Base-by-base conservation (phyloP, 768 basidiomycete genomes). In the Suillus variegatus region DNA sequence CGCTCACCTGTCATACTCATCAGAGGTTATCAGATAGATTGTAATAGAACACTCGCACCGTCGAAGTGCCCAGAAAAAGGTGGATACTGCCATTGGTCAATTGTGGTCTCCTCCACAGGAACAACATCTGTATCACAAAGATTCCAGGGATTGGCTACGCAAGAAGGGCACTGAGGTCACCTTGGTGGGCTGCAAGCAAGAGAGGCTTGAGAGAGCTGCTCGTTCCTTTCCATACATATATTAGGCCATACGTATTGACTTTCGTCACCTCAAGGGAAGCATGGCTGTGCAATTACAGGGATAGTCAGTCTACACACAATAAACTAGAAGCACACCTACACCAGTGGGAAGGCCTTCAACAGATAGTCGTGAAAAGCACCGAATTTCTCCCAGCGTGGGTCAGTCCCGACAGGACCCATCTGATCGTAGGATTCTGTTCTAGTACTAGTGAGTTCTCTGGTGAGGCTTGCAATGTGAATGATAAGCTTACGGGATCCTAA, bases 51-150 rank as follows among this genome's bases (percentile, higher is more conserved):
- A 62, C 63, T 28, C 60, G 54, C 36, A 82, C 87, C 87, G 66
- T 88, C 87, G 67, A 80, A 88, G 63, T 82, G 71, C 0, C 90
- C 90, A 35, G 86, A 88, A 71, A 85, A 91, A 3, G 89, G 87
- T 4, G 88, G 86, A 64, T 87, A 69, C 6, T 73, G 80, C 90
- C 90, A 91, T 65, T 83, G 74, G 65, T 82, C 80, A 22, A 84
- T 75, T 0, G 88, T 88, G 5, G 78, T 76, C 3, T 83, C 81
- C 28, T 86, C 81, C 9, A 90, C 89, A 6, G 89, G 90, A 6
- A 91, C 90, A 6, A 90, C 89, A 68, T 91, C 90, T 88, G 44
- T 4, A 20, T 32, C 20, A 25, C 36, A 28, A 16, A 66, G 40
- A 65, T 12, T 49, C 35, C n/a, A 61, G 13, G 6, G 35, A 51